These are phyloP conservation scores for Colletotrichum salicis DNA, from an alignment of 2,329 filamentous ascomycete genomes.

Conservation along the genomic window DNA sequence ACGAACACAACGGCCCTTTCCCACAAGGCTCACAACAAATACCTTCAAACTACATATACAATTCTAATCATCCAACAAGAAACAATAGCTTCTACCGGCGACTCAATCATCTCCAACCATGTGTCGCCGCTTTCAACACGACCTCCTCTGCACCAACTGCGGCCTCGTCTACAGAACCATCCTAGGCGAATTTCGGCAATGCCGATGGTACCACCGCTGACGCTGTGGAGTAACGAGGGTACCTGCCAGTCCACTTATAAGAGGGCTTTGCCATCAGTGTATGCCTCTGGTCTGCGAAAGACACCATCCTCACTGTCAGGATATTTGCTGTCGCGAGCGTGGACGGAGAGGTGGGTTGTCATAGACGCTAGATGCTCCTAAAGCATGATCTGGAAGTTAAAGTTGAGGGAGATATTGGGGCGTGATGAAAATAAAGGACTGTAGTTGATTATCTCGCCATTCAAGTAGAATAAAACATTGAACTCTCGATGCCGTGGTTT, in stretches of 20 bases:
- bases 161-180: neutral
- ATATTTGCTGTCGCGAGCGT: neutral
- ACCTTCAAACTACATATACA: neutral
- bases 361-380: neutral
- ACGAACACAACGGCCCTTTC: neutral
- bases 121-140: neutral
- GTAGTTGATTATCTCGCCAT: neutral
- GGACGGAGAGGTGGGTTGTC: neutral
- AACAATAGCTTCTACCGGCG: too few relatives aligned
- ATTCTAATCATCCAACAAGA: neutral
- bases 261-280: neutral
- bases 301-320: neutral
- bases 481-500: neutral
- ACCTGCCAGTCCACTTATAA: neutral
- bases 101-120: neutral
- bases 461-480: neutral
- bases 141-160: neutral
- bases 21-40: neutral
- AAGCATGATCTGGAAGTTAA: neutral
- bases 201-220: neutral
- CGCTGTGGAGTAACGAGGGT: neutral
- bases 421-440: neutral
- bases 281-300: neutral
- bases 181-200: neutral
- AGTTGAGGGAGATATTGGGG: neutral